Percentiles rank a stretch among this genome's conserved stretches.
Evolutionary conservation across 179 eudicot species (phyloP).

Genomic region (Silene noctiflora): DNA sequence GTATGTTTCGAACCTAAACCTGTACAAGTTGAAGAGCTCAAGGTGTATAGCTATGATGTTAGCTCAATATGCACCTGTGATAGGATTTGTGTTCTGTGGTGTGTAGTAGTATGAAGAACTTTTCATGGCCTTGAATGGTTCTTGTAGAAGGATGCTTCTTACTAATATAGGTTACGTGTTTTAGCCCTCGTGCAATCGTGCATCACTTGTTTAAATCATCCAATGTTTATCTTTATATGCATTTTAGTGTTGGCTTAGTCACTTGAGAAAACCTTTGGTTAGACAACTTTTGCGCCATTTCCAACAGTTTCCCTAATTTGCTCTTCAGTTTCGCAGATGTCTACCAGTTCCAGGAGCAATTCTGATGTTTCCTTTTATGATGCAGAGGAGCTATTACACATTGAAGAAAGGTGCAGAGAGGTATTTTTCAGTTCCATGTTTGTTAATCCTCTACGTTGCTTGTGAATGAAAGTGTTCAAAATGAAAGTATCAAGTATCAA

Average conservation of each 20-base stretch:
- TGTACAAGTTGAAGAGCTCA: background rate
- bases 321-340: slow-evolving; percentile 46
- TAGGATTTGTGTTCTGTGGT: too few relatives aligned
- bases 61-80: background rate
- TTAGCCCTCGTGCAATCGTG: background rate
- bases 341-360: slow-evolving; percentile 52
- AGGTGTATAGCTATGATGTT: background rate
- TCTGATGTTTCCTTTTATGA: slow-evolving; percentile 45
- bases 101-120: background rate
- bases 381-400: slow-evolving; percentile 48
- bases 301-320: background rate
- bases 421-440: slow-evolving; percentile 36
- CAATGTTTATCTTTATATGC: background rate
- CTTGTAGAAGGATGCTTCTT: background rate
- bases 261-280: background rate
- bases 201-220: background rate
- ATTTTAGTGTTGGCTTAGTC: background rate
- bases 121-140: background rate
- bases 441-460: background rate
- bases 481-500: background rate
- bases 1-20: background rate
- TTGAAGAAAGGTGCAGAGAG: slow-evolving; percentile 69
- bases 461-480: slow-evolving; percentile 9
- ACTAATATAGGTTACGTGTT: background rate
- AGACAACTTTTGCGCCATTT: background rate